Base-by-base conservation (phyloP, 1,284 basidiomycete genomes). In the Vanrija sp. region DNA sequence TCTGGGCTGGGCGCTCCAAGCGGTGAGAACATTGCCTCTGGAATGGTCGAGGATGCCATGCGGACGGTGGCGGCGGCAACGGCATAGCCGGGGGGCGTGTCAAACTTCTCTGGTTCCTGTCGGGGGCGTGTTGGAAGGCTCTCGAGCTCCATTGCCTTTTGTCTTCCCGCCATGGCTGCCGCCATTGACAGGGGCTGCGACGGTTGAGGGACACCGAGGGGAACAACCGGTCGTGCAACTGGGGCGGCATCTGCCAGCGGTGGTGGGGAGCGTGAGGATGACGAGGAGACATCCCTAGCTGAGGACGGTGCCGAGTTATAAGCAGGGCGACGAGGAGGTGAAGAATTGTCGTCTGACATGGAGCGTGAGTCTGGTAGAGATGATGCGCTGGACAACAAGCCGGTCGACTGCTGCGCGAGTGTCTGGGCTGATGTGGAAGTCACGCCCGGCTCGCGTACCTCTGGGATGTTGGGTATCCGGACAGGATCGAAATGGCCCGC, bases 1-100 rank as follows among this genome's bases (percentile, higher is more conserved):
- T 93, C 91, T 0, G 91, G 91, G 29, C 87, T 89, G 3, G 91
- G 91, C 1, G 92, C 79, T 0, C 87, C 85, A 12, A 93, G 80
- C 0, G 91, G 91, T 0, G 74, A 68, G 39, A 80, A 69, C 46
- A 75, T 66, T 8, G 60, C 53, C 8, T 62, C 52, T 2, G 55
- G 54, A 3, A 76, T 60, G 3, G 62, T 61, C 10, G 72, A 68
- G 2, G 77, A 72, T 18, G 90, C 90, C 83, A 86, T 86, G 23
- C 91, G 86, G 73, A 92, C 85, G 0, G 90, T 87, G 0, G 90
- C 90, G 0, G 89, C 90, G 0, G 87, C 82, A 0, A 88, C 54
- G 9, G 63, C 63, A 51, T 73, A 71, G 0, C 65, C 64, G 5
- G 73, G 71, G 4, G 28, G 28, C 6, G 71, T 39, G 8, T 49